Base-by-base conservation (phyloP, 2,329 filamentous ascomycete species). In the Penicillium decumbens region DNA sequence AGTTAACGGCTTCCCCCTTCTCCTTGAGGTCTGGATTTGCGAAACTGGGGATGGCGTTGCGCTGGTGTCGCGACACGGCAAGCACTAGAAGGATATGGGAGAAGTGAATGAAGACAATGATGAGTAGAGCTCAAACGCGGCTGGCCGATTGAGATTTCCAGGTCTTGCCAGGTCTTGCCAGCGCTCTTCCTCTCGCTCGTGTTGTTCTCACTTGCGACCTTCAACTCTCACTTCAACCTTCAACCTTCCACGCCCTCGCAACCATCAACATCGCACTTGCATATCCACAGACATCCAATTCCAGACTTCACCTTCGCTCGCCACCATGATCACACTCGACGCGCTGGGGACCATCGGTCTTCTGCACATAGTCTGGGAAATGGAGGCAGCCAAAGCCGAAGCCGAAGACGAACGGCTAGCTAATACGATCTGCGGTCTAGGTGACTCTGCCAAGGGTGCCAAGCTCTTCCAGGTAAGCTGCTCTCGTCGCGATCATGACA, bases 401-500 rank as follows among this genome's bases (percentile, higher is more conserved):
- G 25, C 15, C 15, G 13, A 38, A 33, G 10, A 12, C 28, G 9
- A 39, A 33, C 28, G 15, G 41, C n/a, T 35, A 6, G 59, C 68
- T 71, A 67, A 72, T 51, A 38, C 47, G 25, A 30, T 15, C 28
- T 47, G 55, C 29, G 44, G 47, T 62, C 37, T 69, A 95, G 91
- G 90, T 81, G 90, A 96, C 77, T 70, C 80, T 70, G 90, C 91
- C 81, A 96, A 96, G 87, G 92, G 92, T 83, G 92, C 90, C 77
- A 88, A 86, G 81, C 89, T 97, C 73, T 97, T 97, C 89, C 95
- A 96, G 85, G 78, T 79, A 70, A 64, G 67, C 37, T 41, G 8
- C 28, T 13, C 28, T 29, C 28, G 28, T 33, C 20, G 52, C 45
- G 39, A 29, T 10, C 3, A 2, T 18, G 9, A 35, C 32, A 18